Conservation (phyloP, 2,329 filamentous ascomycete species). For the Colletotrichum nymphaeae region DNA sequence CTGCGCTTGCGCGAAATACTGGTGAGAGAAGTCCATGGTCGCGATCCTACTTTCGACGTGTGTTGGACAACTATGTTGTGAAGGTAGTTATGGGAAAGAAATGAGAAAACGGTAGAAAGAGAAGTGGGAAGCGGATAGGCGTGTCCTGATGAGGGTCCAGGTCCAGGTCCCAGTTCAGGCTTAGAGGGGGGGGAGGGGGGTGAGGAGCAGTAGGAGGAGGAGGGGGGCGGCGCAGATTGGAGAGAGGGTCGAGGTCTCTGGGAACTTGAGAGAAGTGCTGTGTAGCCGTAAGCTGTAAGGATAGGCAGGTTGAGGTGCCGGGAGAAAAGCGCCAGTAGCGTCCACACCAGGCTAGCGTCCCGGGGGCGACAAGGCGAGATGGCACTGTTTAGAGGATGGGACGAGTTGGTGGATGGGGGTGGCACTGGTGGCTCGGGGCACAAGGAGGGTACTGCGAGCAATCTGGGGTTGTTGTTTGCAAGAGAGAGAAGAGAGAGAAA, state of each 20-base stretch:
- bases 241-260: slow-evolving; percentile 9
- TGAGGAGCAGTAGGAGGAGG: background rate
- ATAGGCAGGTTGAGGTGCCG: slow-evolving; percentile 8
- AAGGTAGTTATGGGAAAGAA: background rate
- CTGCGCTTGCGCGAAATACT: slow-evolving; percentile 61
- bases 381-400: background rate
- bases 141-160: slow-evolving; percentile 33
- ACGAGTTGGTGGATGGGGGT: background rate
- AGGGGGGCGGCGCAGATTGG: slow-evolving; percentile 14
- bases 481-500: background rate
- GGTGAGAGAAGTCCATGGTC: slow-evolving; percentile 65
- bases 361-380: slow-evolving; percentile 13
- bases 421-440: slow-evolving; percentile 8
- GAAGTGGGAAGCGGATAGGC: slow-evolving; percentile 24
- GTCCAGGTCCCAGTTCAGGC: slow-evolving; percentile 7
- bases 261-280: too few relatives aligned
- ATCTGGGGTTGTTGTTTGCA: background rate
- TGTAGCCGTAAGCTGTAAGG: too few relatives aligned
- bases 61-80: slow-evolving; percentile 4
- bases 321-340: slow-evolving; percentile 11
- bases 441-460: slow-evolving; percentile 16
- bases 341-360: slow-evolving; percentile 11
- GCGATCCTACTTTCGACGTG: slow-evolving; percentile 24
- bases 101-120: background rate
- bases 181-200: background rate